phyloP scores from a whole-genome alignment of 345 rosid genomes.

The Lenwebbia sp. region DNA sequence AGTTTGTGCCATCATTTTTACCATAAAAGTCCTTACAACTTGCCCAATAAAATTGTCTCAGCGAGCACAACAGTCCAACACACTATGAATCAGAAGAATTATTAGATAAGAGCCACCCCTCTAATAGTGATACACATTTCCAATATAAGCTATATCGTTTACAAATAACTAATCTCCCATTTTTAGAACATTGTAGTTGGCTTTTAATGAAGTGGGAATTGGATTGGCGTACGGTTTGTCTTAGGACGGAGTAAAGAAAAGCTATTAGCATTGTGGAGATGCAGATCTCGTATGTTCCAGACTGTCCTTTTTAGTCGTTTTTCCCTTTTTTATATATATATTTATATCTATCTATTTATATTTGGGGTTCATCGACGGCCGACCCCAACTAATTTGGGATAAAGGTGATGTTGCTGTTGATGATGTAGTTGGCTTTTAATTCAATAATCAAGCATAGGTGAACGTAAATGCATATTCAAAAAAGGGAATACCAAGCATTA shows the following conservation, averaged over 20 bases:
- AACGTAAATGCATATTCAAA: not conserved
- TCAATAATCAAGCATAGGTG: not conserved
- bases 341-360: too few relatives aligned
- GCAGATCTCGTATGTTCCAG: too few relatives aligned
- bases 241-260: too few relatives aligned
- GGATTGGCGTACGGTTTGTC: too few relatives aligned
- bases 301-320: too few relatives aligned
- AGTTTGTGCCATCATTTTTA: not conserved
- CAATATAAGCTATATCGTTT: not conserved
- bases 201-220: too few relatives aligned
- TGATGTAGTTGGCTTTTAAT: not conserved
- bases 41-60: not conserved
- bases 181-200: not conserved
- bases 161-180: not conserved
- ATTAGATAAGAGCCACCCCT: not conserved
- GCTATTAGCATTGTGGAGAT: too few relatives aligned
- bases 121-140: not conserved
- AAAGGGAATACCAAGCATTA: not conserved
- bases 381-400: too few relatives aligned
- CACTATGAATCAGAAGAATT: not conserved
- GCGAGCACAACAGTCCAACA: not conserved
- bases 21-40: not conserved
- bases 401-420: too few relatives aligned
- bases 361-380: too few relatives aligned
- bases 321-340: too few relatives aligned